A percentile compares a stretch with the other conserved stretches of the same genome.
Conservation (phyloP, 371 early-diverging fungal species). For the Coemansia sp. region DNA sequence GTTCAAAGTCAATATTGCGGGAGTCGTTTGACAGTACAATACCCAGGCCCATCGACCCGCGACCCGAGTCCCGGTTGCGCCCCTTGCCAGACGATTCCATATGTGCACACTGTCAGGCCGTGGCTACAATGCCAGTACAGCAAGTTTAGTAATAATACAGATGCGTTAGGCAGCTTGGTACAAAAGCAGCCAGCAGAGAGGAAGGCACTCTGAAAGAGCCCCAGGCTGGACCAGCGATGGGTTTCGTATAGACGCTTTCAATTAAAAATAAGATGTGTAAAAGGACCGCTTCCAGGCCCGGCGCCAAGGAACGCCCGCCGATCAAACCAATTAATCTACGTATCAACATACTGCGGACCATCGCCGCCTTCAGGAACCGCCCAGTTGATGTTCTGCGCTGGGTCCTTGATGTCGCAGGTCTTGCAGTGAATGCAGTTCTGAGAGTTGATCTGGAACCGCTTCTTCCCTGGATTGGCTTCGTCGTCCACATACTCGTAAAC, state of each 20-base stretch:
- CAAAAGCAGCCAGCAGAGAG: too few relatives aligned
- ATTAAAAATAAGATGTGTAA: too few relatives aligned
- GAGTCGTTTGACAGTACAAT: conserved; percentile 28
- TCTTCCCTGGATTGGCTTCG: conserved; percentile 77
- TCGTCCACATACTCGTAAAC: conserved; percentile 98
- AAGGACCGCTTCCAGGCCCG: too few relatives aligned
- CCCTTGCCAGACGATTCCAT: not conserved
- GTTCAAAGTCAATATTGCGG: conserved; percentile 10
- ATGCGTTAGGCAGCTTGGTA: too few relatives aligned
- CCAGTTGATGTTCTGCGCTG: conserved; percentile 98
- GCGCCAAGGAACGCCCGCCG: not conserved
- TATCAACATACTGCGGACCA: conserved; percentile 79
- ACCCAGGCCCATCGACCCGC: conserved; percentile 31
- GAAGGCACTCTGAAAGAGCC: too few relatives aligned
- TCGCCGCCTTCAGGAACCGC: conserved; percentile 97
- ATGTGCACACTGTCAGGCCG: too few relatives aligned
- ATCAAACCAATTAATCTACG: conserved; percentile 39
- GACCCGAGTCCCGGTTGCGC: conserved; percentile 1
- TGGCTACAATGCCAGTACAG: not conserved
- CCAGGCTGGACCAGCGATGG: too few relatives aligned
- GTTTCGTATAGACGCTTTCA: too few relatives aligned
- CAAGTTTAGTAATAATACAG: not conserved
- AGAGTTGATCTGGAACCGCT: conserved; percentile 97
- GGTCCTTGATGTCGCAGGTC: conserved; percentile 99
- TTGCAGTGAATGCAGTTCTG: conserved; percentile 99